Evolutionary conservation across 164 flowering plant genomes (phyloP).

Genomic region (Euptelea pleiosperma): DNA sequence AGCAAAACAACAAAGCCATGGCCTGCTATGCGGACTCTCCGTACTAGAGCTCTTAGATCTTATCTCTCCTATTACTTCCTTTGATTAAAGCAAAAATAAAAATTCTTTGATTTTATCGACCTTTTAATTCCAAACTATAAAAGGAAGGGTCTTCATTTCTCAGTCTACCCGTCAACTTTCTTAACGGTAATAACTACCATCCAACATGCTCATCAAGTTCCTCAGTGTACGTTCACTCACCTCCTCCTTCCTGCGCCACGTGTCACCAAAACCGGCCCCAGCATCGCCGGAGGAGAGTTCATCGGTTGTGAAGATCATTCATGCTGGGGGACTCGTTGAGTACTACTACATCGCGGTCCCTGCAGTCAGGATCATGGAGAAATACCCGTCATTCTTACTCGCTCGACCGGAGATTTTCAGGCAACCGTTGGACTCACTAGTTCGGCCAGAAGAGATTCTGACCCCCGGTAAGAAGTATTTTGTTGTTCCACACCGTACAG

Average conservation of each 20-base stretch:
- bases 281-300: neutral
- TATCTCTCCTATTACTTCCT: neutral
- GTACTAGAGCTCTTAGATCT: neutral
- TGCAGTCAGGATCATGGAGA: conserved; percentile 42
- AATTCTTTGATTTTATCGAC: conserved; percentile 3
- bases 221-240: neutral
- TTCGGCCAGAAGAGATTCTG: conserved; percentile 41
- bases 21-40: no score
- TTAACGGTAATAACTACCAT: conserved; percentile 6
- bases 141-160: neutral
- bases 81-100: neutral
- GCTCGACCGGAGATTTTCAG: conserved; percentile 43
- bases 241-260: neutral
- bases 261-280: neutral
- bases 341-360: conserved; percentile 46
- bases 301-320: conserved; percentile 40
- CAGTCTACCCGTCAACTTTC: neutral
- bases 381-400: conserved; percentile 37
- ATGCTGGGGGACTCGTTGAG: conserved; percentile 42
- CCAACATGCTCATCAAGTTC: conserved; percentile 11
- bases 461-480: conserved; percentile 39
- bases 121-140: neutral
- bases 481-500: conserved; percentile 36
- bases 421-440: conserved; percentile 46
- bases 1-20: no score